These are phyloP conservation scores for Vitis vinifera DNA, from an alignment of 164 flowering plant species.

Conservation along the genomic window ASM3070453v1 NC_081808.1:19951501-19952000, in stretches of 20 bases:
- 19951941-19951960: conserved; percentile 45
- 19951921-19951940: conserved; percentile 62
- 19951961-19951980: conserved; percentile 53
- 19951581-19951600: too few species aligned
- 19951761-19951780: background rate
- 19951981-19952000: conserved; percentile 52
- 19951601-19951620: too few species aligned
- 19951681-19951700: background rate
- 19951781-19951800: background rate
- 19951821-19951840: background rate
- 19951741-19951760: background rate
- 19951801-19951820: background rate
- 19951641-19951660: too few species aligned
- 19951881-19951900: background rate
- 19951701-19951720: background rate
- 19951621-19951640: too few species aligned
- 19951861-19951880: background rate
- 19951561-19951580: too few species aligned
- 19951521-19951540: too few species aligned
- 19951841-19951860: background rate
- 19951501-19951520: too few species aligned
- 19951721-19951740: background rate
- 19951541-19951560: too few species aligned
- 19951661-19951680: too few species aligned
- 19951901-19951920: background rate